Percentiles rank a stretch among this genome's conserved stretches.
Evolutionary conservation across 2,329 filamentous ascomycete species (phyloP).

Genomic region (Penicillium thymicola): DNA sequence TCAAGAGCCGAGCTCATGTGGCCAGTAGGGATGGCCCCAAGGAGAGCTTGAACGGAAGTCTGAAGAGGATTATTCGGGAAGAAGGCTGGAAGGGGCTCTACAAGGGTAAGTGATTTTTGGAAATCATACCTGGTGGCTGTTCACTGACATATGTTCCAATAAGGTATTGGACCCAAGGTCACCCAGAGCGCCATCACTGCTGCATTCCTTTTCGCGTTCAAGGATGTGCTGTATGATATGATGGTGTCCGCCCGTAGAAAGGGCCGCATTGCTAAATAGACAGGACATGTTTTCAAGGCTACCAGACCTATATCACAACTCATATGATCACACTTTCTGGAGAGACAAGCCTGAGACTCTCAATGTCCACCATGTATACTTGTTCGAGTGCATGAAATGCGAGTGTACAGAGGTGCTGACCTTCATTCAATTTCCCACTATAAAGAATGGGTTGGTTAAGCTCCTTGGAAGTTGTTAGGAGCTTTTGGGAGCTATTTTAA

Average conservation of each 20-base stretch:
- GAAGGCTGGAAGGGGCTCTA: conserved; percentile 93
- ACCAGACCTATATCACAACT: not conserved
- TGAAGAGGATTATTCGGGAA: conserved; percentile 76
- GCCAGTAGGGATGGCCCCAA: conserved; percentile 71
- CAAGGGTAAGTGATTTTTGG: conserved; percentile 66
- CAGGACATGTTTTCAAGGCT: not conserved
- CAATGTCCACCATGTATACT: not conserved
- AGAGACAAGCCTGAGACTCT: not conserved
- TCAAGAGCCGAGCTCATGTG: conserved; percentile 97
- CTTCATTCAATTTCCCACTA: not conserved
- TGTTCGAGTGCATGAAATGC: not conserved
- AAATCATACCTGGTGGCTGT: not conserved
- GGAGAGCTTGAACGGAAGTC: conserved; percentile 74
- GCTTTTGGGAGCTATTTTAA: not conserved
- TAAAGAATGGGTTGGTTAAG: not conserved
- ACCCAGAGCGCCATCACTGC: conserved; percentile 96
- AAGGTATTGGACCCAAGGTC: conserved; percentile 93
- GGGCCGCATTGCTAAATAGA: conserved; percentile 32
- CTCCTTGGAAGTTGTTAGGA: not conserved
- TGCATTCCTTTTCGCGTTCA: conserved; percentile 95
- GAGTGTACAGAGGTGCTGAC: not conserved
- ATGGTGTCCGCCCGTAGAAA: conserved; percentile 38
- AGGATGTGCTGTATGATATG: conserved; percentile 83
- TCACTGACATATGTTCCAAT: conserved; percentile 3
- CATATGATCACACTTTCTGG: not conserved